phyloP scores from a whole-genome alignment of 257 asterid species.

The Gentiana straminea region DNA sequence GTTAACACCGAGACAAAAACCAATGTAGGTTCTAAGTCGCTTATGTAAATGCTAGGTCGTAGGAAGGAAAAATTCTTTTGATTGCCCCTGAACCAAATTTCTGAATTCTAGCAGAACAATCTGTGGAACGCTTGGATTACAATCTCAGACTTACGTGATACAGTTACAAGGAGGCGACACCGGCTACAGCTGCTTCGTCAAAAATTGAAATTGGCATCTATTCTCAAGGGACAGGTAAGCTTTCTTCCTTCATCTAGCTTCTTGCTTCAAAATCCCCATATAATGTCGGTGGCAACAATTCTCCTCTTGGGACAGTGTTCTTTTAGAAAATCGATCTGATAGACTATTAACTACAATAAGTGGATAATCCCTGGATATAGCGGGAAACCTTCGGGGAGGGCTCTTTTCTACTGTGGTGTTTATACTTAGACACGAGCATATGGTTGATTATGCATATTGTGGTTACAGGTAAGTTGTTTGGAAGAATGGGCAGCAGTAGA shows the following conservation, averaged over 20 bases:
- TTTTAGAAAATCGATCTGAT: no score
- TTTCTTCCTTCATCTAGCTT: constrained; percentile 12
- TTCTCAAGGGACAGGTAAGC: constrained; percentile 82
- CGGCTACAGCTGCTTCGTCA: constrained; percentile 85
- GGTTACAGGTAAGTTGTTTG: constrained; percentile 39
- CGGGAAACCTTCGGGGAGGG: no score
- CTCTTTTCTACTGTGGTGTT: no score
- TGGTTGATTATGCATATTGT: neutral
- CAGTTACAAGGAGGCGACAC: constrained; percentile 84
- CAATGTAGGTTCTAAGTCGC: no score
- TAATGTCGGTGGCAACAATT: neutral
- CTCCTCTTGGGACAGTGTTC: no score
- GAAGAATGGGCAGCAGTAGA: constrained; percentile 73
- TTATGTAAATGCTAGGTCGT: no score
- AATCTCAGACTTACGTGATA: constrained; percentile 79
- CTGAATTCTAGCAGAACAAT: constrained; percentile 43
- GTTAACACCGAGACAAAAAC: no score
- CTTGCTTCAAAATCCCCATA: neutral
- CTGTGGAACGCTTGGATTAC: constrained; percentile 96
- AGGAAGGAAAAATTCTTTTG: no score
- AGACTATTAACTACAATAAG: no score
- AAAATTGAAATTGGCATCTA: constrained; percentile 85
- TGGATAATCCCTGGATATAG: no score
- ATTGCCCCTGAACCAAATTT: neutral
- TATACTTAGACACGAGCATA: no score